Evolutionary conservation across 768 basidiomycete genomes (phyloP).

Genomic region (Kwoniella dejecticola): DNA sequence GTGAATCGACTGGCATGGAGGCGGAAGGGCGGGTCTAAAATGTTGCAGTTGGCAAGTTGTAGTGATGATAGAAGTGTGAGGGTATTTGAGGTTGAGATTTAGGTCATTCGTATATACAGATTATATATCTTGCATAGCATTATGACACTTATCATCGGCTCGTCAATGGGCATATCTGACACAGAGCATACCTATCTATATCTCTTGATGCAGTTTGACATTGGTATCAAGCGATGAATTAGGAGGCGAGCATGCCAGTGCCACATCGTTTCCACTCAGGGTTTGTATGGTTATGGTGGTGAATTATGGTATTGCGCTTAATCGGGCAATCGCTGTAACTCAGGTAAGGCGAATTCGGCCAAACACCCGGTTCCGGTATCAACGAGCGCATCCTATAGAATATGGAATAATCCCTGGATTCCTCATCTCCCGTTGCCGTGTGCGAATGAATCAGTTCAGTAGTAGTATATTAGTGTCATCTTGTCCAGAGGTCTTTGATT

Average conservation of each 20-base stretch:
- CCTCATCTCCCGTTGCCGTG: background rate
- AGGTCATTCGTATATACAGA: background rate
- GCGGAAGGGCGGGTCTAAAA: constrained; percentile 50
- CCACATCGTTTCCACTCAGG: background rate
- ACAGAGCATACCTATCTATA: background rate
- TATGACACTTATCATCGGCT: too few species aligned
- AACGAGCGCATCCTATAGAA: background rate
- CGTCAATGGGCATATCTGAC: background rate
- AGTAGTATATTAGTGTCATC: too few species aligned
- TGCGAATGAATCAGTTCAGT: too few species aligned
- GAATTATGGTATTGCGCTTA: too few species aligned
- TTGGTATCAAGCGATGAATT: too few species aligned
- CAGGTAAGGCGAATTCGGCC: background rate
- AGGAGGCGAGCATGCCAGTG: too few species aligned
- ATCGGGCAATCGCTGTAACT: background rate
- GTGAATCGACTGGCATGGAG: constrained; percentile 83
- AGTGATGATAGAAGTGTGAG: constrained; percentile 91
- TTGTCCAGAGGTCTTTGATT: too few species aligned
- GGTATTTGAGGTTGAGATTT: constrained; percentile 60
- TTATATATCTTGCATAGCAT: constrained; percentile 7
- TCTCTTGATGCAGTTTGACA: background rate
- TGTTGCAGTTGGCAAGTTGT: constrained; percentile 76
- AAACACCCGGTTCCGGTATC: constrained; percentile 15
- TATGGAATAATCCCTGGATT: background rate
- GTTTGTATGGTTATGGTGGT: background rate